Base-by-base conservation (phyloP, 176 grass and related monocot genomes). In the Canna indica region DNA sequence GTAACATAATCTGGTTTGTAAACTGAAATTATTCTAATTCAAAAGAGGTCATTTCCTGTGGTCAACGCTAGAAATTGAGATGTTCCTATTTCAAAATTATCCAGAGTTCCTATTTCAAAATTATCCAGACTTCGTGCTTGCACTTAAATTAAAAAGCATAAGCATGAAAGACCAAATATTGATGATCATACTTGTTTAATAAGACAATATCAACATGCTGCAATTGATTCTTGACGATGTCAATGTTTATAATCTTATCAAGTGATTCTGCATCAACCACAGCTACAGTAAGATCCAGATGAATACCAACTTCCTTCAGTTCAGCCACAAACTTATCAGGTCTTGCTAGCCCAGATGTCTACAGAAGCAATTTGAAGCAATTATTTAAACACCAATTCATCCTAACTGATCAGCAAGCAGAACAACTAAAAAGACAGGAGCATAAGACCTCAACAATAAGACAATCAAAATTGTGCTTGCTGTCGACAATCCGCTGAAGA, bases 401-500 rank as follows among this genome's bases (percentile, higher is more conserved):
- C 8, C 29, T 24, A 24, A 25, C 30, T 25, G 54, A 71, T 13
- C 17, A 52, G 36, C 69, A 71, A 71, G 47, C 14, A 71, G 70
- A 73, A 27, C 8, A 73, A 38, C 12, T 7, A 15, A 27, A 36
- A 38, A 9, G 3, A 41, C 5, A 16, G 8, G 10, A 25, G 31
- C 36, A 56, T 27, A 26, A 53, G 22, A 73, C 70, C 70, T 73
- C 70, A n/a, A 73, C 24, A 17, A 73, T 50, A 20, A 73, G 52
- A n/a, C 70, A 73, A 41, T 73, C 70, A 29, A 73, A 73, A 22
- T 73, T 73, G 70, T 73, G 70, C 70, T 59, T 73, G 53, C 70
- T 73, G 36, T 59, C 50, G 22, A 73, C 70, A 41, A 73, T 73
- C 52, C 52, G 48, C 13, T 73, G 50, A 36, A 73, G 52, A 28